Base-by-base conservation (phyloP, 345 rosid species). In the Noccaea caerulescens region DNA sequence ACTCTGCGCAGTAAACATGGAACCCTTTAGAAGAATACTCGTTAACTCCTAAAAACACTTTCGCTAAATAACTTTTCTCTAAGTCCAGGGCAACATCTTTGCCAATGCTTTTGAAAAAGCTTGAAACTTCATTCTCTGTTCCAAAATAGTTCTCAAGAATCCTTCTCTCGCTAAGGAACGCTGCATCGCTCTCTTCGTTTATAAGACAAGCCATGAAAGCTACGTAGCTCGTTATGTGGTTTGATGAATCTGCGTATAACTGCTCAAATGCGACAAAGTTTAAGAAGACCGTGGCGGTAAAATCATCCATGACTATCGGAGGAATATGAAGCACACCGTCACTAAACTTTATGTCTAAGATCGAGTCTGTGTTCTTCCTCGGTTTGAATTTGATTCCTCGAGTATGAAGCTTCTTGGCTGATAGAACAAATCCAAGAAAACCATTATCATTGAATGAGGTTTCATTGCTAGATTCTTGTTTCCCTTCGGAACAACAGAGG, bases 211-310 rank as follows among this genome's bases (percentile, higher is more conserved):
- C 82, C 85, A 89, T 76, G 69, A 89, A 79, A 52, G 78, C 73
- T 0, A 79, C 83, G 14, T 85, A 87, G 25, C 81, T 72, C 0
- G 88, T 88, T 61, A 89, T 42, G 73, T 85, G 75, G 63, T 76
- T 80, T 4, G 86, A 57, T 41, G 80, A 63, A 39, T 82, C 80
- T 45, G 64, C 66, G 46, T 83, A 80, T 23, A 87, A 80, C 49
- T 84, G 96, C 60, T 87, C 86, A 27, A 72, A 84, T 0, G 88
- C 86, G 4, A 85, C 82, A 13, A 76, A 79, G n/a, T 87, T 89
- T 14, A 85, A 81, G 55, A 86, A 65, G 10, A 84, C 6, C 2
- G 83, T 58, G 61, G 57, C 86, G 0, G 66, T 65, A 13, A 81
- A 79, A 60, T 80, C 86, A 39, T 85, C 85, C 8, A 85, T 41